These are phyloP conservation scores for Bullera alba DNA, from an alignment of 768 basidiomycete genomes.

Conservation along the genomic window DNA sequence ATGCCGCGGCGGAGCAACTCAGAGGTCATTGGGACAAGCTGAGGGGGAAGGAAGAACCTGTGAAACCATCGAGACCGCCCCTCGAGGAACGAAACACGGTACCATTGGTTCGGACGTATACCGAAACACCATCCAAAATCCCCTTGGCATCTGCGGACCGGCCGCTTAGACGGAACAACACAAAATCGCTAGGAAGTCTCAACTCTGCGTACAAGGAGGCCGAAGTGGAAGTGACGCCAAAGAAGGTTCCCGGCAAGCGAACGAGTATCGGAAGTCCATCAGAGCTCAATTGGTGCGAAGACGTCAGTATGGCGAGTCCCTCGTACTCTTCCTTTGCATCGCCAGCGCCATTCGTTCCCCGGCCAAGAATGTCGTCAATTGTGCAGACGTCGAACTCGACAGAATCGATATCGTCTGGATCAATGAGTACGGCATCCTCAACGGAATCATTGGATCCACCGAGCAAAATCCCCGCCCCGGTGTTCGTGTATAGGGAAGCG, in stretches of 20 bases:
- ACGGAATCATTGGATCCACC: conserved; percentile 3
- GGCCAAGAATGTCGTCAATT: conserved; percentile 5
- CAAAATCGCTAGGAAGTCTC: conserved; percentile 37
- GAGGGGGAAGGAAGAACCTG: conserved; percentile 33
- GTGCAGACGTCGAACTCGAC: background rate
- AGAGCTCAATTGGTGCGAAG: conserved; percentile 30
- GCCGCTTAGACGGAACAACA: conserved; percentile 23
- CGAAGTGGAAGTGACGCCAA: conserved; percentile 28
- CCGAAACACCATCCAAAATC: conserved; percentile 41
- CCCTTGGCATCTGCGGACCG: conserved; percentile 14
- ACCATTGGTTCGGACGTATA: conserved; percentile 21
- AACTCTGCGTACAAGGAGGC: conserved; percentile 21
- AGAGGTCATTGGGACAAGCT: conserved; percentile 34
- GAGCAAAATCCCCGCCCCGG: conserved; percentile 27
- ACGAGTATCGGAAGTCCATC: conserved; percentile 38
- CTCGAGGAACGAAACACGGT: conserved; percentile 34
- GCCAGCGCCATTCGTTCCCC: conserved; percentile 9
- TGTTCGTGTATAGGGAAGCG: conserved; percentile 30
- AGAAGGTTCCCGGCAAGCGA: conserved; percentile 16
- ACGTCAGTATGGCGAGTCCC: conserved; percentile 30
- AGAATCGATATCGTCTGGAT: conserved; percentile 2
- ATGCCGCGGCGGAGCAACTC: conserved; percentile 45
- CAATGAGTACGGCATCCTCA: background rate
- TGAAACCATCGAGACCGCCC: conserved; percentile 21
- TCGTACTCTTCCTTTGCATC: conserved; percentile 12